Evolutionary conservation across 202 grass and related monocot species (phyloP).

Genomic region (Hordeum pubiflorum): DNA sequence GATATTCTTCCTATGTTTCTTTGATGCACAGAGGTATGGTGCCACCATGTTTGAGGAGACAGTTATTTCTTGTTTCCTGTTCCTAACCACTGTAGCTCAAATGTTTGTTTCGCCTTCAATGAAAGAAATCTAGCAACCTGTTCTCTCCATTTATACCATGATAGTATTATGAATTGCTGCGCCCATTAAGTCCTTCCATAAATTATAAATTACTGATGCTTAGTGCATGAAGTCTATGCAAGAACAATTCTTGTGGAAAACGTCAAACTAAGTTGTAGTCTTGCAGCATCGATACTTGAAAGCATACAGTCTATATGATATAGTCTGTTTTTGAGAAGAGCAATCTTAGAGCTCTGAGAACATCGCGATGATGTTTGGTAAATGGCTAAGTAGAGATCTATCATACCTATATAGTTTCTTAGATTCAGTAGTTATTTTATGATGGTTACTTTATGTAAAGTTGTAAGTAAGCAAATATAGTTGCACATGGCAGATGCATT

Average conservation of each 20-base stretch:
- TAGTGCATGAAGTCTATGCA: background rate
- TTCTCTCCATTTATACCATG: background rate
- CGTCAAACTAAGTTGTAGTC: background rate
- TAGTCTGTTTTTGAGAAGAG: background rate
- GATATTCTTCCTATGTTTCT: background rate
- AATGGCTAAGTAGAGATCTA: background rate
- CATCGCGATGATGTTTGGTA: background rate
- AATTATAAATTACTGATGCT: background rate
- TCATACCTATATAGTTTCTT: background rate
- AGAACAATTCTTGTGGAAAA: background rate
- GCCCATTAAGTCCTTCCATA: background rate
- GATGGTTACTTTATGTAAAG: background rate
- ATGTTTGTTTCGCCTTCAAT: background rate
- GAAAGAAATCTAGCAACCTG: background rate
- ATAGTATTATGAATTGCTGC: background rate
- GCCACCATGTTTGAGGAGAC: background rate
- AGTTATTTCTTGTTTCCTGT: background rate
- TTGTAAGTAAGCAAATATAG: background rate
- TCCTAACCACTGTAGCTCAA: conserved; percentile 4
- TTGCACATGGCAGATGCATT: background rate
- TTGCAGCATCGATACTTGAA: background rate
- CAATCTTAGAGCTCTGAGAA: background rate
- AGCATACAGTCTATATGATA: background rate
- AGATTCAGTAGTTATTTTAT: background rate
- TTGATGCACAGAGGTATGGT: background rate